phyloP scores from a whole-genome alignment of 176 grass and related monocot genomes.

The Rhynchospora pubera region DNA sequence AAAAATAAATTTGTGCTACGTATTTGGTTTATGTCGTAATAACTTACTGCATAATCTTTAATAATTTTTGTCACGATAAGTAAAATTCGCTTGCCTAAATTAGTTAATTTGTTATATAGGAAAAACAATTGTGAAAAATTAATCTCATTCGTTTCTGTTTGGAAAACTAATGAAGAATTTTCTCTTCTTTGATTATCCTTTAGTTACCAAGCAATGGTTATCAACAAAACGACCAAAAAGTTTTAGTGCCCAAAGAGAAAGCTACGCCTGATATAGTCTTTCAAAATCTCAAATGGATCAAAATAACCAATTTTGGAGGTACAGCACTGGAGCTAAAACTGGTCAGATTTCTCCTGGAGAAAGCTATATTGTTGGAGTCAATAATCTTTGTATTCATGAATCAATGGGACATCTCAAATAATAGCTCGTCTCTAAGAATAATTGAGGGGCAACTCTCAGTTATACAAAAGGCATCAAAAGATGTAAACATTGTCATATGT shows the following conservation, averaged over 20 bases:
- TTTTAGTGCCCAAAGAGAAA: background rate
- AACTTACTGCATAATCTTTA: no score
- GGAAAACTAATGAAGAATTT: background rate
- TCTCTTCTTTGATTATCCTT: background rate
- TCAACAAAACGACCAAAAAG: background rate
- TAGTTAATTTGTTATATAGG: no score
- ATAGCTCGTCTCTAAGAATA: slow-evolving; percentile 17
- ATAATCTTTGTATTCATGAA: slow-evolving; percentile 23
- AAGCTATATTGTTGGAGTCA: slow-evolving; percentile 28
- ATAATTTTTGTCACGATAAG: no score
- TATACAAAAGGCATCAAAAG: slow-evolving; percentile 19
- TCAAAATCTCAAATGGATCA: slow-evolving; percentile 30
- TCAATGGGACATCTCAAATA: background rate
- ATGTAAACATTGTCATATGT: slow-evolving; percentile 4
- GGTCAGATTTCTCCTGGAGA: slow-evolving; percentile 28
- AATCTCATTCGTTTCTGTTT: background rate
- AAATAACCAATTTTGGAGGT: slow-evolving; percentile 37
- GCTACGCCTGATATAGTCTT: slow-evolving; percentile 1
- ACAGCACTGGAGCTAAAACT: slow-evolving; percentile 26
- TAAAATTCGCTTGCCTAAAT: no score
- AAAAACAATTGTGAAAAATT: background rate
- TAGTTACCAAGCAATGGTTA: slow-evolving; percentile 11
- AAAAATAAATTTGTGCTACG: no score
- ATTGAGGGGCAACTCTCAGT: background rate
- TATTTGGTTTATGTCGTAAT: no score